Percentiles rank a stretch among this genome's conserved stretches.
These are phyloP conservation scores for Isoetes taiwanensis DNA, from an alignment of 75 land plant species.

Conservation along the genomic window DNA sequence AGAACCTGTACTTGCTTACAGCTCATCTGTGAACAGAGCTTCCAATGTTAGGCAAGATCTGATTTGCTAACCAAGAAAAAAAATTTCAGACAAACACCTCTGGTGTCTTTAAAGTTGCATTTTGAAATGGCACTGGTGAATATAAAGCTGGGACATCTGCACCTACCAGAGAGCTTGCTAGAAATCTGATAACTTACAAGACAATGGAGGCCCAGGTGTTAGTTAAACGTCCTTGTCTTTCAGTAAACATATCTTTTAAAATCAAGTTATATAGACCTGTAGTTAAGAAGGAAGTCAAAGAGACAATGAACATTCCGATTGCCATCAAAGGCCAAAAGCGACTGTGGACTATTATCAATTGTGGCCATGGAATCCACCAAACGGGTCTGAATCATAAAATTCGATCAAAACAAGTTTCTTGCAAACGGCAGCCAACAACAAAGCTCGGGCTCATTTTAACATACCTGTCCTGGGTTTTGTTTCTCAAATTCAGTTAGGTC, in stretches of 20 bases:
- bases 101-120: constrained; percentile 53
- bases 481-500: constrained; percentile 83
- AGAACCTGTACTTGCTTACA: constrained; percentile 56
- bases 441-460: background rate
- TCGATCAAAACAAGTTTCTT: background rate
- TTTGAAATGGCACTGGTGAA: constrained; percentile 67
- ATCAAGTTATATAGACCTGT: constrained; percentile 40
- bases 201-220: no score
- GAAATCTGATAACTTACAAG: no score
- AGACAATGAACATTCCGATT: constrained; percentile 59
- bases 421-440: background rate
- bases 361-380: constrained; percentile 33
- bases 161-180: constrained; percentile 34
- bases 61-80: background rate
- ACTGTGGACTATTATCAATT: constrained; percentile 57
- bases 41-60: background rate
- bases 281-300: constrained; percentile 76
- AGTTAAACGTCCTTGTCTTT: background rate
- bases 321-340: constrained; percentile 55
- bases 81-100: constrained; percentile 27
- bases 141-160: constrained; percentile 69
- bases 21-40: constrained; percentile 28
- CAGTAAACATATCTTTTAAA: background rate
- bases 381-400: constrained; percentile 38
- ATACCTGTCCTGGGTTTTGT: constrained; percentile 74